A percentile compares a stretch with the other conserved stretches of the same genome.
Evolutionary conservation across 208 protist species (phyloP).

Genomic region (Leishmania tropica): DNA sequence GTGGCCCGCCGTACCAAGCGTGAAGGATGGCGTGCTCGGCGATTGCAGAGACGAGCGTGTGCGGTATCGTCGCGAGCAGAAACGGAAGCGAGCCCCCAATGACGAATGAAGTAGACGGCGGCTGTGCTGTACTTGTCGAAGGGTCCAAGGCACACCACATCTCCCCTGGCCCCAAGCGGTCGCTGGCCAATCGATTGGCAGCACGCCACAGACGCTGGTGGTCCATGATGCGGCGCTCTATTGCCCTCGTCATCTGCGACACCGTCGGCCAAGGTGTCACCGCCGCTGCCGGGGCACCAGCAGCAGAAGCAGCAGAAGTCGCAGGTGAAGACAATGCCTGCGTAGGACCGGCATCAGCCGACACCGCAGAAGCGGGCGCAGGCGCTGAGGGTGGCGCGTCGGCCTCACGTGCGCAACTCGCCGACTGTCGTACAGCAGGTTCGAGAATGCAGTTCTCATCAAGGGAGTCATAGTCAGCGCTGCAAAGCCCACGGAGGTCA

Average conservation of each 20-base stretch:
- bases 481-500: slow-evolving; percentile 3
- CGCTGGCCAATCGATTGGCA: neutral
- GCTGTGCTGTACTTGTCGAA: neutral
- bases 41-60: neutral
- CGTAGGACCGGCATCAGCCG: neutral
- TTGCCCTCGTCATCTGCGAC: slow-evolving; percentile 2
- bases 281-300: neutral
- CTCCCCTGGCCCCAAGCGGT: neutral
- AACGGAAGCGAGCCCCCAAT: neutral
- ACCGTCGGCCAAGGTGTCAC: neutral
- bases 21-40: slow-evolving; percentile 18
- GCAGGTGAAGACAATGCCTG: neutral
- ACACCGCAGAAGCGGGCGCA: neutral
- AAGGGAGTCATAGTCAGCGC: neutral
- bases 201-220: slow-evolving; percentile 5
- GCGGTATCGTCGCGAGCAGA: slow-evolving; percentile 1
- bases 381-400: neutral
- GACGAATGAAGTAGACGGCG: neutral
- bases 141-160: neutral
- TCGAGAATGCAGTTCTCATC: neutral
- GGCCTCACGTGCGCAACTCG: neutral
- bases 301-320: neutral
- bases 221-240: slow-evolving; percentile 14
- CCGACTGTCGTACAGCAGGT: neutral
- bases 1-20: slow-evolving; percentile 15